Evolutionary conservation across 2,329 filamentous ascomycete genomes (phyloP), one percentile per base, ranked within the genome.

Genomic region (Chrysosporium queenslandicum): DNA sequence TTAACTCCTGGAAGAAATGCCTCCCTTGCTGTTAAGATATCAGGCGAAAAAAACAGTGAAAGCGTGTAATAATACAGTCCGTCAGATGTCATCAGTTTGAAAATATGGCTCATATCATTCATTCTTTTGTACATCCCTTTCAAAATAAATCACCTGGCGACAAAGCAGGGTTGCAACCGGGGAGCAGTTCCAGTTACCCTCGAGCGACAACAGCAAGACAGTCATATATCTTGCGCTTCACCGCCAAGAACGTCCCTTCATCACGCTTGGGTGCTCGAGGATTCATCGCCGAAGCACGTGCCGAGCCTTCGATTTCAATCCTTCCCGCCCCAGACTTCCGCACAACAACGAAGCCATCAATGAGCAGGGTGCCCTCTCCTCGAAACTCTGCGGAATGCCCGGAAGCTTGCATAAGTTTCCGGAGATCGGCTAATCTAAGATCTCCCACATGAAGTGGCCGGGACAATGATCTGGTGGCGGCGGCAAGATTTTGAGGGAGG

Each of bases 391-490:
- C 91, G 12, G 81, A 83, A 70, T 96, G 89, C 0, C 90, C 89
- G 2, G 83, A 79, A 12, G 78, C 76, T 61, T 88, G 84, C 81
- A 98, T 87, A 18, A 90, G 79, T 55, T 87, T 83, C 48, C 92
- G 79, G 54, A 98, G 74, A 66, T 97, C 90, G 0, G 91, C 88
- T 16, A 98, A 78, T 20, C 91, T 80, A 39, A 97, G 73, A 66
- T 98, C 92, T 56, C 92, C 92, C 2, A 98, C 92, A 66, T 97
- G 92, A 42, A 98, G 81, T 9, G 92, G 89, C 58, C 91, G 88
- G 0, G 88, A 84, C 30, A 85, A 82, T 2, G 86, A 83, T 56
- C 87, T 78, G 6, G 85, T 84, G 0, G 86, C 83, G 0, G 87
- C 83, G 2, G 82, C 79, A 69, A 90, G 71, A 55, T 72, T 79